phyloP scores from a whole-genome alignment of 1,284 basidiomycete species.

The Cryptococcus amylolentus region DNA sequence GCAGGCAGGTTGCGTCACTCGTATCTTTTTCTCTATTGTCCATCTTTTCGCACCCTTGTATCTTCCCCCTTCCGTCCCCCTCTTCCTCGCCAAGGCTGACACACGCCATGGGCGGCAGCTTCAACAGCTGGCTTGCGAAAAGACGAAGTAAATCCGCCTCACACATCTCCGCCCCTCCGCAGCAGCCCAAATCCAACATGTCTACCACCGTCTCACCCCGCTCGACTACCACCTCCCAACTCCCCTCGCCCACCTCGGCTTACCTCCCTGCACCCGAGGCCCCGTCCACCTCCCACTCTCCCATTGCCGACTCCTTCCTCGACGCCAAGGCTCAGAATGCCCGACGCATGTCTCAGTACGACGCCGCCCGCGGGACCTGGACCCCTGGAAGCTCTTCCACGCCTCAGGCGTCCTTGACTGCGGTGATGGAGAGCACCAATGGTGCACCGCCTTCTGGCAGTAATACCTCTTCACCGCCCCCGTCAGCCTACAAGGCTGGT shows the following conservation, averaged over 20 bases:
- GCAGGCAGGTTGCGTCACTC: not conserved
- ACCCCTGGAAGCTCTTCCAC: not conserved
- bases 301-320: conserved; percentile 7
- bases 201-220: too few species aligned
- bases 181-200: too few species aligned
- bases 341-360: conserved; percentile 3
- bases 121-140: not conserved
- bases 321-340: conserved; percentile 12
- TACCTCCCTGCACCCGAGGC: not conserved
- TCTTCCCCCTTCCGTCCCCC: not conserved
- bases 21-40: not conserved
- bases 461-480: not conserved
- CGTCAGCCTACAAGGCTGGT: not conserved
- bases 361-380: not conserved
- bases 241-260: not conserved
- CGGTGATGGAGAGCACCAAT: conserved; percentile 12
- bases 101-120: not conserved
- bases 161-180: not conserved
- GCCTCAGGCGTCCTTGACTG: conserved; percentile 2
- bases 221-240: not conserved
- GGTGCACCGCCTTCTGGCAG: not conserved
- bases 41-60: too few species aligned
- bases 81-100: not conserved
- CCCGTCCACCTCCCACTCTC: not conserved
- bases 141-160: not conserved